Conservation (phyloP, 2,329 filamentous ascomycete species). For the Fusarium luffae region DNA sequence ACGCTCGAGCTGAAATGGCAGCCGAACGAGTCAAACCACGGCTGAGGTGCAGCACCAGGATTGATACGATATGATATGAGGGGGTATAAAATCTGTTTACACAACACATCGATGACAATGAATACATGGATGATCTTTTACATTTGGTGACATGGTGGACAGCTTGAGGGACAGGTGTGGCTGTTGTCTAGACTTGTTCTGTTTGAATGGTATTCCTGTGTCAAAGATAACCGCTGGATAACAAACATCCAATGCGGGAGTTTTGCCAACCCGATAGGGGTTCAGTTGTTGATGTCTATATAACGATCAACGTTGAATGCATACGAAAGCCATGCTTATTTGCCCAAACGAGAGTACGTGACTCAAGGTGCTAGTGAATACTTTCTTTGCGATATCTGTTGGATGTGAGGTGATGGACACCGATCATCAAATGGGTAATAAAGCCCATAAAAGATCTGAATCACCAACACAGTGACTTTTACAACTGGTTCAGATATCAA, state of each 20-base stretch:
- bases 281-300: conserved; percentile 1
- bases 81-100: conserved; percentile 28
- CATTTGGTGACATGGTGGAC: conserved; percentile 2
- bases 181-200: conserved; percentile 5
- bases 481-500: not conserved
- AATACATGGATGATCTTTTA: conserved; percentile 35
- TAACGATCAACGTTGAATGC: conserved; percentile 2
- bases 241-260: not conserved
- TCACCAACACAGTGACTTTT: not conserved
- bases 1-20: conserved; percentile 11
- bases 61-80: conserved; percentile 24
- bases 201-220: not conserved
- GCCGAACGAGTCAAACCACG: conserved; percentile 16
- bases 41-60: conserved; percentile 13
- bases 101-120: conserved; percentile 34
- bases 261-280: not conserved
- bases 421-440: not conserved
- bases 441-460: not conserved
- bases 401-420: not conserved
- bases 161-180: not conserved
- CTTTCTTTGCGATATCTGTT: not conserved
- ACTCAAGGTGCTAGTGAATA: not conserved
- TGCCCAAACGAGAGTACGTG: not conserved
- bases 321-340: not conserved
- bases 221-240: not conserved